phyloP scores from a whole-genome alignment of 352 stramenopile genomes.

The Phytophthora rubi region DNA sequence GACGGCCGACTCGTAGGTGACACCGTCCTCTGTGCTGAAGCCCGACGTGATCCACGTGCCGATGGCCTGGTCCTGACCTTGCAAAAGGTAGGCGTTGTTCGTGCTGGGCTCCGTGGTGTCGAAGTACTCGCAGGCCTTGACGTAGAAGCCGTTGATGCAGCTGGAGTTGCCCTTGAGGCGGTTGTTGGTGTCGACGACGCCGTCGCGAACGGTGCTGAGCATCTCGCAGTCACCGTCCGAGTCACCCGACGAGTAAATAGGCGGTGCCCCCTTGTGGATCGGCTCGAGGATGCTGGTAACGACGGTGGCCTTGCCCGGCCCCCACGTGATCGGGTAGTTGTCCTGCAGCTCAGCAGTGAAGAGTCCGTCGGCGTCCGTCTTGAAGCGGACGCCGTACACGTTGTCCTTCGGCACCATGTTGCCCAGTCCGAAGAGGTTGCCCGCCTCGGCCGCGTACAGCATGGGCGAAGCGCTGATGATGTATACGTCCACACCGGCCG shows the following conservation, averaged over 20 bases:
- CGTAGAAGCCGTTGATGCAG: slow-evolving; percentile 73
- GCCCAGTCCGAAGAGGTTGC: slow-evolving; percentile 48
- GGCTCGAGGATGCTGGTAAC: slow-evolving; percentile 54
- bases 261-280: slow-evolving; percentile 50
- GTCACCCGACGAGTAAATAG: slow-evolving; percentile 64
- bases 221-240: slow-evolving; percentile 70
- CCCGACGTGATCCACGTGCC: slow-evolving; percentile 74
- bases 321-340: slow-evolving; percentile 75
- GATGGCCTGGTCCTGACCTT: slow-evolving; percentile 68
- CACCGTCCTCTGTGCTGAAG: slow-evolving; percentile 64
- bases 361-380: slow-evolving; percentile 37
- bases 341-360: slow-evolving; percentile 52
- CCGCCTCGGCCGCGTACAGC: slow-evolving; percentile 58
- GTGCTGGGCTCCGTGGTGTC: slow-evolving; percentile 39
- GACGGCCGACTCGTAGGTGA: slow-evolving; percentile 56
- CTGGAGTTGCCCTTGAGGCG: slow-evolving; percentile 50
- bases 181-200: slow-evolving; percentile 72
- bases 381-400: slow-evolving; percentile 67
- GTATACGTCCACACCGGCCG: slow-evolving; percentile 52
- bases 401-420: slow-evolving; percentile 60
- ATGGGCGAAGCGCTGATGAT: slow-evolving; percentile 72
- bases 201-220: slow-evolving; percentile 60
- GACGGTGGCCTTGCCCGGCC: slow-evolving; percentile 57
- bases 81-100: slow-evolving; percentile 62
- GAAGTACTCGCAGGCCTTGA: slow-evolving; percentile 65